A percentile compares a stretch with the other conserved stretches of the same genome.
phyloP scores from a whole-genome alignment of 768 basidiomycete species.

The Rhodotorula babjevae region DNA sequence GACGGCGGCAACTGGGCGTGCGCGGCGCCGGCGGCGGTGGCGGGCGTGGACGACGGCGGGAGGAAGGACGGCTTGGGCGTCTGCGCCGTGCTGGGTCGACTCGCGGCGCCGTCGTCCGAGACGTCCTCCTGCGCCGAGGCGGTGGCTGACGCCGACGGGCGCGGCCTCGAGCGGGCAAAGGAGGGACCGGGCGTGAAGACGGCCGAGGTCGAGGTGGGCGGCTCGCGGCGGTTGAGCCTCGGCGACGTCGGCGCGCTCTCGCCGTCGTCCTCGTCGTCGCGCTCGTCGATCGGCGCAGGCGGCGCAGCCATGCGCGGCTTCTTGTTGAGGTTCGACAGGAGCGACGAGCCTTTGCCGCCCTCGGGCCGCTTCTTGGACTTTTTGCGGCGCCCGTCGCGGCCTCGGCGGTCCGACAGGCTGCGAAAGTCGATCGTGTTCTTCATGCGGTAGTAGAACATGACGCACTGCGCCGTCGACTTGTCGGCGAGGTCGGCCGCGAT shows the following conservation, averaged over 20 bases:
- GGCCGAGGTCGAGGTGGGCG: background rate
- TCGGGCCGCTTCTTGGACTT: slow-evolving; percentile 52
- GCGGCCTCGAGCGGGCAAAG: background rate
- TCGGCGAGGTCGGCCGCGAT: slow-evolving; percentile 73
- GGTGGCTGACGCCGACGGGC: background rate
- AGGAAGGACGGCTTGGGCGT: background rate
- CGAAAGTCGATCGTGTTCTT: slow-evolving; percentile 90
- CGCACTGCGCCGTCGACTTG: slow-evolving; percentile 83
- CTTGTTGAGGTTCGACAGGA: slow-evolving; percentile 65
- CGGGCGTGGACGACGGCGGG: background rate
- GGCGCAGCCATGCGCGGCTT: background rate
- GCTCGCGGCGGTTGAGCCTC: too few species aligned
- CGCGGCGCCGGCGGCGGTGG: background rate
- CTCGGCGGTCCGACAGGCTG: slow-evolving; percentile 63
- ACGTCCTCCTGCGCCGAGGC: background rate
- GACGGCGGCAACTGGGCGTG: slow-evolving; percentile 10
- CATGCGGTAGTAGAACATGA: slow-evolving; percentile 88
- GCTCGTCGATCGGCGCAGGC: slow-evolving; percentile 9
- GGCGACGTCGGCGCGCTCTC: slow-evolving; percentile 1
- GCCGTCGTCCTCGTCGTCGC: slow-evolving; percentile 12
- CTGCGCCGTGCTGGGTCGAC: background rate
- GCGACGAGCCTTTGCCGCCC: slow-evolving; percentile 69
- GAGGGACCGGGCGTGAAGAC: background rate
- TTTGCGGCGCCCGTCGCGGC: slow-evolving; percentile 63
- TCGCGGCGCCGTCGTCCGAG: background rate